Conservation (phyloP, 768 basidiomycete species). For the Mycena belliarum region DNA sequence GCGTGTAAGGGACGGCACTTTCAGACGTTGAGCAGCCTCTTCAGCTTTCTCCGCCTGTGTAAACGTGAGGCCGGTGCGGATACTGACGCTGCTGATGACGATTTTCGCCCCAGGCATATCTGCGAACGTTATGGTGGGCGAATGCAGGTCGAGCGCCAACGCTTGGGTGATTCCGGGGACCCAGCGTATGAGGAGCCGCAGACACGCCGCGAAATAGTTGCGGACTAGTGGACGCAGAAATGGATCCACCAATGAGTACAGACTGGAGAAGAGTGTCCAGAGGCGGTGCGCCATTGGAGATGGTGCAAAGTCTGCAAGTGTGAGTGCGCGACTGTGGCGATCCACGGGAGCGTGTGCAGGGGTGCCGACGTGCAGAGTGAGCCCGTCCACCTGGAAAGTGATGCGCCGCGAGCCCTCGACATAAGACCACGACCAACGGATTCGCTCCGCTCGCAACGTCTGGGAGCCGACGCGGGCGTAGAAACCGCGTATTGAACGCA, state of each 20-base stretch:
- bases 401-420: slow-evolving; percentile 54
- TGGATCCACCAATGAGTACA: slow-evolving; percentile 56
- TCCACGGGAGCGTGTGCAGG: not conserved
- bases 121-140: slow-evolving; percentile 50
- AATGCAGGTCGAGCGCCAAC: slow-evolving; percentile 66
- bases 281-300: slow-evolving; percentile 44
- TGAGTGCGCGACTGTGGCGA: slow-evolving; percentile 30
- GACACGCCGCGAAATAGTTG: slow-evolving; percentile 48
- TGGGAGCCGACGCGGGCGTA: slow-evolving; percentile 59
- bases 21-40: slow-evolving; percentile 26
- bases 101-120: slow-evolving; percentile 55
- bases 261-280: slow-evolving; percentile 38
- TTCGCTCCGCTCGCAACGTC: slow-evolving; percentile 66
- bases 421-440: slow-evolving; percentile 60
- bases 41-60: slow-evolving; percentile 45
- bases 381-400: slow-evolving; percentile 63
- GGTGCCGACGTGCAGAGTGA: slow-evolving; percentile 50
- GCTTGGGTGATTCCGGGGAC: slow-evolving; percentile 70
- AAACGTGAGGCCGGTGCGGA: slow-evolving; percentile 59
- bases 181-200: slow-evolving; percentile 62
- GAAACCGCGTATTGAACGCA: slow-evolving; percentile 76
- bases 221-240: slow-evolving; percentile 63
- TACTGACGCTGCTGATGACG: slow-evolving; percentile 47
- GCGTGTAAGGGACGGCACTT: slow-evolving; percentile 24
- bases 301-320: slow-evolving; percentile 48